A percentile compares a stretch with the other conserved stretches of the same genome.
phyloP scores from a whole-genome alignment of 192 early-diverging fungal species.

The Obelidium mucronatum region DNA sequence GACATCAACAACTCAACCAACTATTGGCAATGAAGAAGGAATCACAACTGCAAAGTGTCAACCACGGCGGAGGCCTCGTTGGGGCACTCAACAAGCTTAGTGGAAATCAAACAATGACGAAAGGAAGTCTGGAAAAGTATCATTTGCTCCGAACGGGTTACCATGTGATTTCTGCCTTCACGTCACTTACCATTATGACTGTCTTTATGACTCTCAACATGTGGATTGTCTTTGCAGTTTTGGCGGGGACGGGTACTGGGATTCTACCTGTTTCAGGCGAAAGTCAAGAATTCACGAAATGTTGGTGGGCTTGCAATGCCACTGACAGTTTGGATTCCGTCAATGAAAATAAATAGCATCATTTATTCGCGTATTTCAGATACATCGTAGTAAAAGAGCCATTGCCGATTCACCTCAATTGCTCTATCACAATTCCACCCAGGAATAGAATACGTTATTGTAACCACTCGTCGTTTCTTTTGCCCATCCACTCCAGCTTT shows the following conservation, averaged over 20 bases:
- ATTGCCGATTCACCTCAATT: slow-evolving; percentile 17
- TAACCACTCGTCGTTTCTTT: slow-evolving; percentile 36
- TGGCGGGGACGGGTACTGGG: slow-evolving; percentile 27
- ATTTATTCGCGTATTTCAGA: not conserved
- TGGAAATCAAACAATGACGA: not conserved
- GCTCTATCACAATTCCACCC: slow-evolving; percentile 35
- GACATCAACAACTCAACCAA: not conserved
- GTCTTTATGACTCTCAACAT: slow-evolving; percentile 34
- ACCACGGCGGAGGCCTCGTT: no score
- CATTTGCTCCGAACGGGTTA: slow-evolving; percentile 17
- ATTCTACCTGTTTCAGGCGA: slow-evolving; percentile 26
- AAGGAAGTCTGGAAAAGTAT: not conserved
- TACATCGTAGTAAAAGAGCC: slow-evolving; percentile 20
- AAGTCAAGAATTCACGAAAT: not conserved
- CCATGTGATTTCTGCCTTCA: slow-evolving; percentile 21
- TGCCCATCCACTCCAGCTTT: not conserved
- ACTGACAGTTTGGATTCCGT: slow-evolving; percentile 5
- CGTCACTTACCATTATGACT: slow-evolving; percentile 29
- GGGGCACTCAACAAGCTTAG: no score
- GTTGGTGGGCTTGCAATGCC: slow-evolving; percentile 10
- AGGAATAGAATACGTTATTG: slow-evolving; percentile 42
- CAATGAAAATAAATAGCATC: not conserved
- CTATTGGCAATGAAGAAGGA: no score
- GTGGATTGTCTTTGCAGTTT: slow-evolving; percentile 21
- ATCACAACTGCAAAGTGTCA: no score